A percentile compares a stretch with the other conserved stretches of the same genome.
Evolutionary conservation across 2,329 filamentous ascomycete species (phyloP).

Genomic region (Orbilia javanica): DNA sequence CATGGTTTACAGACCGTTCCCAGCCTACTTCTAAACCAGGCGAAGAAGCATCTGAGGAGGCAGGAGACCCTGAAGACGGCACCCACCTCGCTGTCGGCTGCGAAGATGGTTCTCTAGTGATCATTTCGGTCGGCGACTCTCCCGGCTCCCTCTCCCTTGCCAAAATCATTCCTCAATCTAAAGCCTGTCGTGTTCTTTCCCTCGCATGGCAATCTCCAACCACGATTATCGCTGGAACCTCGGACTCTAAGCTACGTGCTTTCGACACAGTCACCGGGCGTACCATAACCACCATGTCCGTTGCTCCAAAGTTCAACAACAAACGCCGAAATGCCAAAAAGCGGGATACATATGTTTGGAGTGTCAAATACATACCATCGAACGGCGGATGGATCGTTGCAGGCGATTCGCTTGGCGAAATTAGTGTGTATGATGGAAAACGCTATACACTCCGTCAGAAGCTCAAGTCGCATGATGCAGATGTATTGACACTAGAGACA

Average conservation of each 20-base stretch:
- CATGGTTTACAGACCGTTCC: conserved; percentile 64
- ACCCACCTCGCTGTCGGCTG: conserved; percentile 81
- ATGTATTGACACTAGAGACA: conserved; percentile 87
- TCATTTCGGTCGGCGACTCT: conserved; percentile 86
- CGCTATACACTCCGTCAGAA: conserved; percentile 90
- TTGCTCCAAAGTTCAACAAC: conserved; percentile 81
- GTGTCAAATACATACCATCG: conserved; percentile 78
- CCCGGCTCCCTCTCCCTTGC: conserved; percentile 37
- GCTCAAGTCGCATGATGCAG: conserved; percentile 86
- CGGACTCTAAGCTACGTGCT: conserved; percentile 93
- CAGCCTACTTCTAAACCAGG: conserved; percentile 63
- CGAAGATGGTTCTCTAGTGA: conserved; percentile 87
- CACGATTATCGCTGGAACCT: conserved; percentile 87
- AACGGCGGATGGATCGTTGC: conserved; percentile 83
- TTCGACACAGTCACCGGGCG: conserved; percentile 86
- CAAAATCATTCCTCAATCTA: conserved; percentile 55
- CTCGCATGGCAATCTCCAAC: conserved; percentile 88
- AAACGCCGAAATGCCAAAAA: conserved; percentile 57
- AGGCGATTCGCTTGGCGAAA: conserved; percentile 92
- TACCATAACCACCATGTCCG: conserved; percentile 82
- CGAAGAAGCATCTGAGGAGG: conserved; percentile 63
- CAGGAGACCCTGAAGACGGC: conserved; percentile 62
- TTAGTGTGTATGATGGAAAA: conserved; percentile 93
- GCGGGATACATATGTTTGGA: conserved; percentile 91
- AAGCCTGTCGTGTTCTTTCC: conserved; percentile 75